Evolutionary conservation across 2,329 filamentous ascomycete species (phyloP).

Genomic region (Aspergillus viridinutans): DNA sequence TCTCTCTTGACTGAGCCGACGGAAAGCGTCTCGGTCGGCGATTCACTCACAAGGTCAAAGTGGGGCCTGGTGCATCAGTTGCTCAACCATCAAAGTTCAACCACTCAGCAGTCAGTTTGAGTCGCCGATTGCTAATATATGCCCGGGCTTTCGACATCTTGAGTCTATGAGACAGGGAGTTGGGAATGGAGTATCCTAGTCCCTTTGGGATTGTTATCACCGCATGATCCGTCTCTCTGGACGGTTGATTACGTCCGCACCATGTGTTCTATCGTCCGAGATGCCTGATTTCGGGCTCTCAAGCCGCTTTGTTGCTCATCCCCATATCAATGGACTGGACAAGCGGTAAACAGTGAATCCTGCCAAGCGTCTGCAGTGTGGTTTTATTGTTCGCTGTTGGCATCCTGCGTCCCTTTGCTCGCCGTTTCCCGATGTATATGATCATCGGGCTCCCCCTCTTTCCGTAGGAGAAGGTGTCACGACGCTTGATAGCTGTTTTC

Average conservation of each 20-base stretch:
- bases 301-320: neutral
- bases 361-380: neutral
- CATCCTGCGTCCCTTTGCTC: neutral
- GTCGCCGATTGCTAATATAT: neutral
- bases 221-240: constrained; percentile 2
- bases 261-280: constrained; percentile 4
- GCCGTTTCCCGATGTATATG: neutral
- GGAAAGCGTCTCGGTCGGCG: constrained; percentile 16
- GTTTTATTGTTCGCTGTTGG: neutral
- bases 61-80: constrained; percentile 20
- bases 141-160: neutral
- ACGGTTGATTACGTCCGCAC: neutral
- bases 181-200: neutral
- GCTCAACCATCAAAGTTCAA: neutral
- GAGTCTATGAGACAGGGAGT: neutral
- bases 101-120: neutral
- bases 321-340: neutral
- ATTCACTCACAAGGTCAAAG: constrained; percentile 5
- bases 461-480: constrained; percentile 1
- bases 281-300: neutral
- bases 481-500: constrained; percentile 9
- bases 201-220: neutral
- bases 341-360: neutral
- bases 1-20: constrained; percentile 13
- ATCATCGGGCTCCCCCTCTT: constrained; percentile 1